phyloP scores from a whole-genome alignment of 2,329 filamentous ascomycete species.

The Penicillium sp. region DNA sequence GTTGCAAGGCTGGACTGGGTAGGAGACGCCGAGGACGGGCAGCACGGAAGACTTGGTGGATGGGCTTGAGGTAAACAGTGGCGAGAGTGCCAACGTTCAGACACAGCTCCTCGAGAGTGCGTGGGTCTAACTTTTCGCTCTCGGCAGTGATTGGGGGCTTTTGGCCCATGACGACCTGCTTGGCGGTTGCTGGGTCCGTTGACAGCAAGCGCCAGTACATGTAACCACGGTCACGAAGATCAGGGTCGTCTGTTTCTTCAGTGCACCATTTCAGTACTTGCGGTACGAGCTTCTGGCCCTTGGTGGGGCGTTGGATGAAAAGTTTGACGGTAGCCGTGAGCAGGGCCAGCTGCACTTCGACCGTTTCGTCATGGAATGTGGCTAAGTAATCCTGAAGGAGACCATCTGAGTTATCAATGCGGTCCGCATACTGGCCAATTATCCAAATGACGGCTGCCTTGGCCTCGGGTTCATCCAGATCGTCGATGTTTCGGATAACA shows the following conservation, averaged over 20 bases:
- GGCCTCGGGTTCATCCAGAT: constrained; percentile 92
- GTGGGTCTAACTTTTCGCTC: constrained; percentile 86
- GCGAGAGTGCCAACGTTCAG: constrained; percentile 93
- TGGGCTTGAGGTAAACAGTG: constrained; percentile 96
- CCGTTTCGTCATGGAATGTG: constrained; percentile 88
- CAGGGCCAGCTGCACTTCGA: constrained; percentile 91
- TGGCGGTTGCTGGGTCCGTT: constrained; percentile 83
- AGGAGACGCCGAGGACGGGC: constrained; percentile 76
- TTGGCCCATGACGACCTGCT: constrained; percentile 90
- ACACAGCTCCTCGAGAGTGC: constrained; percentile 94
- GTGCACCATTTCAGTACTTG: constrained; percentile 98
- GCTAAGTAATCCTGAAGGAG: constrained; percentile 93
- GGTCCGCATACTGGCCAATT: constrained; percentile 94
- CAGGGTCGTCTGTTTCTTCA: constrained; percentile 98
- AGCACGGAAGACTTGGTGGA: constrained; percentile 92
- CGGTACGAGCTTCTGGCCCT: constrained; percentile 88
- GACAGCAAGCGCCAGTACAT: constrained; percentile 99
- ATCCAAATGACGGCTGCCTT: constrained; percentile 99
- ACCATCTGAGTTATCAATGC: constrained; percentile 94
- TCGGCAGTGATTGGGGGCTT: constrained; percentile 97
- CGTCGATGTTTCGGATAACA: constrained; percentile 93
- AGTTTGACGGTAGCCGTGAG: constrained; percentile 96
- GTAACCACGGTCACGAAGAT: constrained; percentile 91
- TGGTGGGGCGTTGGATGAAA: constrained; percentile 94
- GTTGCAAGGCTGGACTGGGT: constrained; percentile 84